These are phyloP conservation scores for Lachnum nothofagi DNA, from an alignment of 2,329 filamentous ascomycete genomes.

Conservation along the genomic window DNA sequence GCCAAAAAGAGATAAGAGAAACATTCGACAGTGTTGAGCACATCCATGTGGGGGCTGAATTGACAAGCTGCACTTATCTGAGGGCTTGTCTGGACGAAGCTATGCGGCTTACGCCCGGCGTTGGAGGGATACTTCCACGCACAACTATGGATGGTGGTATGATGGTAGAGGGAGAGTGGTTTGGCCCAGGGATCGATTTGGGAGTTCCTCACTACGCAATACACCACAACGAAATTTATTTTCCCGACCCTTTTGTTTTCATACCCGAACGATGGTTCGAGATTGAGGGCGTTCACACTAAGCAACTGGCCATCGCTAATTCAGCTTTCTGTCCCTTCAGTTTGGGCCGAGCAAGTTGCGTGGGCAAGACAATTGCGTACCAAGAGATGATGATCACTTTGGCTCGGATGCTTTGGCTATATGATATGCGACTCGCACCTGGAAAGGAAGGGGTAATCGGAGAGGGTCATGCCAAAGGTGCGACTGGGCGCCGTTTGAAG, in stretches of 20 bases:
- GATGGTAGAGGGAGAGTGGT: conserved; percentile 24
- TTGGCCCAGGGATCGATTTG: conserved; percentile 29
- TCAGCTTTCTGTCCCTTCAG: conserved; percentile 34
- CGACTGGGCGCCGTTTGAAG: conserved; percentile 50
- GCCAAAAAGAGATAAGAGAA: background rate
- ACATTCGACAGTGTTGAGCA: background rate
- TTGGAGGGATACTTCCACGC: conserved; percentile 41
- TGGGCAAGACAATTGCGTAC: conserved; percentile 31
- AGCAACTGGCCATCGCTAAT: conserved; percentile 10
- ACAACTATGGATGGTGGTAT: conserved; percentile 33
- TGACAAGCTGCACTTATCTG: conserved; percentile 4
- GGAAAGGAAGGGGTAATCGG: conserved; percentile 3
- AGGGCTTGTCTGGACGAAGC: conserved; percentile 44
- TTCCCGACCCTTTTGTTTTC: background rate
- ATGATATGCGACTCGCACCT: conserved; percentile 12
- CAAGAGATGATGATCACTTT: conserved; percentile 23
- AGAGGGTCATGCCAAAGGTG: conserved; percentile 33
- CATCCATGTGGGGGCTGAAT: background rate
- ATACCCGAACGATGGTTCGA: background rate
- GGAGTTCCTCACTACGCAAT: conserved; percentile 36
- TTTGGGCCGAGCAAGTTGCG: conserved; percentile 34
- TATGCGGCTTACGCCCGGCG: conserved; percentile 42
- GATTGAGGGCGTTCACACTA: conserved; percentile 16
- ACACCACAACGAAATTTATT: conserved; percentile 21
- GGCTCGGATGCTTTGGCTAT: conserved; percentile 18